Evolutionary conservation across 2,329 filamentous ascomycete genomes (phyloP).

Genomic region (Alternaria triticina): DNA sequence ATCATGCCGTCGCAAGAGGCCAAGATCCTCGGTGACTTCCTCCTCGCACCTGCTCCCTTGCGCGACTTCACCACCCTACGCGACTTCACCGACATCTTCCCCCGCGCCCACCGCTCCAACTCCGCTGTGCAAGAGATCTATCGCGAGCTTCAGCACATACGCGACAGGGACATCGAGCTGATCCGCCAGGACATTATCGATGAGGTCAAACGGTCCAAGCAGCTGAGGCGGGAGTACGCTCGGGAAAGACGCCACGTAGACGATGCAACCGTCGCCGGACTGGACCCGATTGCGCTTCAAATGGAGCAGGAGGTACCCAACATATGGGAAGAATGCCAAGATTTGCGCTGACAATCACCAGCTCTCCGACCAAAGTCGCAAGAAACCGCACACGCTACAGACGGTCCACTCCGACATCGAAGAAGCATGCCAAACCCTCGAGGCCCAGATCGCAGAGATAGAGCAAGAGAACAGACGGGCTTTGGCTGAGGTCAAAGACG

Average conservation of each 20-base stretch:
- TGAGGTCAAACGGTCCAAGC: constrained; percentile 68
- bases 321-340: too few species aligned
- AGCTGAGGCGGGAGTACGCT: constrained; percentile 64
- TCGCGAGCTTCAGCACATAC: constrained; percentile 77
- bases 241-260: constrained; percentile 61
- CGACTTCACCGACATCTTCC: constrained; percentile 80
- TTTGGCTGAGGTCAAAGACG: constrained; percentile 67
- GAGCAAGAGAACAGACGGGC: constrained; percentile 69
- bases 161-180: constrained; percentile 70
- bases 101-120: constrained; percentile 68
- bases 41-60: constrained; percentile 76
- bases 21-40: constrained; percentile 77
- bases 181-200: constrained; percentile 69
- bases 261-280: constrained; percentile 57
- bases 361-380: constrained; percentile 62
- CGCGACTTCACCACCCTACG: constrained; percentile 75
- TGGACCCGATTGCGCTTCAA: constrained; percentile 68
- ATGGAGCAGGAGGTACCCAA: constrained; percentile 53
- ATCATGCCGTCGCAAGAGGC: constrained; percentile 76
- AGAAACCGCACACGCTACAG: constrained; percentile 63
- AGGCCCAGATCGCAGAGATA: constrained; percentile 70
- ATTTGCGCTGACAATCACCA: constrained; percentile 44
- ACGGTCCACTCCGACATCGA: constrained; percentile 75
- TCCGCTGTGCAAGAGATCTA: constrained; percentile 75
- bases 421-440: constrained; percentile 67